Conservation (phyloP, 2,329 filamentous ascomycete genomes). For the Thelonectria rubi region DNA sequence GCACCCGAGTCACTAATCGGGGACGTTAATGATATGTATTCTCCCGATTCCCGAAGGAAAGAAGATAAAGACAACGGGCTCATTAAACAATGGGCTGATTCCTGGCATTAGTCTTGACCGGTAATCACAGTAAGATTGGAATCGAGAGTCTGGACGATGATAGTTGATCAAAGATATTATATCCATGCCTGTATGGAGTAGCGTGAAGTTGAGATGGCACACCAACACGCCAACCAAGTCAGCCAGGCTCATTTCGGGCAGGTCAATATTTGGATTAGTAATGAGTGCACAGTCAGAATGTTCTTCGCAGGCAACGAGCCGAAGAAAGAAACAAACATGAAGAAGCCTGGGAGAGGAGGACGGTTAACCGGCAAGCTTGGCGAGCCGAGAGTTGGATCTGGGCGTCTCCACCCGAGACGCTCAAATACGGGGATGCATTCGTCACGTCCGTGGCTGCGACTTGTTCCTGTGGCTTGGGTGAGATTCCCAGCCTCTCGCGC, state of each 20-base stretch:
- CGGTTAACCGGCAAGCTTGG: slow-evolving; percentile 14
- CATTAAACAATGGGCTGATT: slow-evolving; percentile 4
- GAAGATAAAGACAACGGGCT: not conserved
- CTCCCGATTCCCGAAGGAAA: not conserved
- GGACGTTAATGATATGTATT: not conserved
- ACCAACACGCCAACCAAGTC: not conserved
- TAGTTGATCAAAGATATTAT: not conserved
- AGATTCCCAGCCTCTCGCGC: slow-evolving; percentile 15
- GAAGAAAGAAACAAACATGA: not conserved
- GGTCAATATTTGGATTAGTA: not conserved
- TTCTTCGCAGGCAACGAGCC: not conserved
- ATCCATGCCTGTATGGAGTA: not conserved
- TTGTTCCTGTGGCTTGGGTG: slow-evolving; percentile 16
- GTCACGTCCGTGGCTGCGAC: slow-evolving; percentile 24
- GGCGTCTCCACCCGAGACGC: slow-evolving; percentile 1
- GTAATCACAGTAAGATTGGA: slow-evolving; percentile 21
- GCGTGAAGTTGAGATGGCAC: not conserved
- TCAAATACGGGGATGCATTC: slow-evolving; percentile 25
- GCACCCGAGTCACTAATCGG: not conserved
- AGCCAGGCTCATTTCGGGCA: not conserved
- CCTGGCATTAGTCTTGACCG: slow-evolving; percentile 2
- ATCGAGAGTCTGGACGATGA: not conserved
- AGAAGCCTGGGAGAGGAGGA: not conserved
- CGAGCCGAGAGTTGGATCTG: not conserved
- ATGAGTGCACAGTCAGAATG: not conserved